Conservation (phyloP, 257 asterid species). For the Gentiana macrophylla region DNA sequence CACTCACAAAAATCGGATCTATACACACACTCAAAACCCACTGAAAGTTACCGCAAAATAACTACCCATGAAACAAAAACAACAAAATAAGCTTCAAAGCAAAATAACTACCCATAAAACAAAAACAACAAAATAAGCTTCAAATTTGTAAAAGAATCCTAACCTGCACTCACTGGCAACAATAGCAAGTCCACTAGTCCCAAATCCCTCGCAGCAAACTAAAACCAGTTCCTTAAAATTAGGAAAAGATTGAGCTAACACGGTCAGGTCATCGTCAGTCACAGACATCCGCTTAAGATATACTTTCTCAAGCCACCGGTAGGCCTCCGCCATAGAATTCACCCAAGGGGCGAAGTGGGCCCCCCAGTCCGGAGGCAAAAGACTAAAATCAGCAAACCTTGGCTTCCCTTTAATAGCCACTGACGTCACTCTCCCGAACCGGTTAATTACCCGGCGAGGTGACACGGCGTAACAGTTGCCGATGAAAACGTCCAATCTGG, state of each 20-base stretch:
- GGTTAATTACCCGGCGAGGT: slow-evolving; percentile 28
- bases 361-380: slow-evolving; percentile 42
- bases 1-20: neutral
- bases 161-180: slow-evolving; percentile 43
- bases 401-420: slow-evolving; percentile 39
- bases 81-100: neutral
- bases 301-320: slow-evolving; percentile 32
- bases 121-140: neutral
- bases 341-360: slow-evolving; percentile 36
- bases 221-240: slow-evolving; percentile 29
- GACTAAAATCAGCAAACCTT: slow-evolving; percentile 41
- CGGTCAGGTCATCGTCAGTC: slow-evolving; percentile 30
- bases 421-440: slow-evolving; percentile 29
- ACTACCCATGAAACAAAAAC: slow-evolving; percentile 3
- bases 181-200: slow-evolving; percentile 38
- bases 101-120: slow-evolving; percentile 13
- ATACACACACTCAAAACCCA: slow-evolving; percentile 3
- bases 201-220: slow-evolving; percentile 45
- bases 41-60: neutral
- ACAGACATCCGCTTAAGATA: slow-evolving; percentile 36
- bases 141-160: slow-evolving; percentile 5
- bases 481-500: slow-evolving; percentile 44
- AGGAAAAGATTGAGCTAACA: slow-evolving; percentile 25
- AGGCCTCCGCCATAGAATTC: slow-evolving; percentile 20
- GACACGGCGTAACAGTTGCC: slow-evolving; percentile 45